phyloP scores from a whole-genome alignment of 169 alveolate species.

The Babesia bigemina region DNA sequence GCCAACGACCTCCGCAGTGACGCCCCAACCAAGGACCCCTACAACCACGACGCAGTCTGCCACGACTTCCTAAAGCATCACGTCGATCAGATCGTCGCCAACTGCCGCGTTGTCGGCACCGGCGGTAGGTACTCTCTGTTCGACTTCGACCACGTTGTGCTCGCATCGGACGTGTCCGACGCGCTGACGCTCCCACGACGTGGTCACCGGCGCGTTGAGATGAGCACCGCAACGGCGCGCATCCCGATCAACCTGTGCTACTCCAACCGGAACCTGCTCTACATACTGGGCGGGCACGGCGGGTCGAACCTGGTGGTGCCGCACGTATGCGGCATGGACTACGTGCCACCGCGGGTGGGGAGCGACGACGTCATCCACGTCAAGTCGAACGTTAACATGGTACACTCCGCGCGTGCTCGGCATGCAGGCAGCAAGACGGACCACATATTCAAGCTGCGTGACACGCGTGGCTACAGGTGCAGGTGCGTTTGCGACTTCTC shows the following conservation, averaged over 20 bases:
- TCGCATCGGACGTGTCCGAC: slow-evolving; percentile 4
- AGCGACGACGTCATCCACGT: slow-evolving; percentile 29
- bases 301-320: slow-evolving; percentile 26
- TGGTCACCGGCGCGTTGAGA: background rate
- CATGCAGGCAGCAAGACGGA: background rate
- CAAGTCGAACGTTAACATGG: background rate
- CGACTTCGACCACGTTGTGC: background rate
- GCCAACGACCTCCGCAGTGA: background rate
- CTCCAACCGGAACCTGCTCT: background rate
- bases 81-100: background rate
- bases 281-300: slow-evolving; percentile 13
- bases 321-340: background rate
- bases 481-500: slow-evolving; percentile 2
- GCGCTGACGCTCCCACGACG: background rate
- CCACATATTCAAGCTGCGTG: background rate
- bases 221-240: background rate
- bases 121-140: background rate
- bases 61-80: background rate
- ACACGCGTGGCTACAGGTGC: background rate
- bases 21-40: background rate
- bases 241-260: background rate
- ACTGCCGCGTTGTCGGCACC: background rate
- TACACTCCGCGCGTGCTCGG: background rate
- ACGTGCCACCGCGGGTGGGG: background rate
- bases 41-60: background rate